Base-by-base conservation (phyloP, 2,329 filamentous ascomycete genomes). In the Pestalotiopsis fici region DNA sequence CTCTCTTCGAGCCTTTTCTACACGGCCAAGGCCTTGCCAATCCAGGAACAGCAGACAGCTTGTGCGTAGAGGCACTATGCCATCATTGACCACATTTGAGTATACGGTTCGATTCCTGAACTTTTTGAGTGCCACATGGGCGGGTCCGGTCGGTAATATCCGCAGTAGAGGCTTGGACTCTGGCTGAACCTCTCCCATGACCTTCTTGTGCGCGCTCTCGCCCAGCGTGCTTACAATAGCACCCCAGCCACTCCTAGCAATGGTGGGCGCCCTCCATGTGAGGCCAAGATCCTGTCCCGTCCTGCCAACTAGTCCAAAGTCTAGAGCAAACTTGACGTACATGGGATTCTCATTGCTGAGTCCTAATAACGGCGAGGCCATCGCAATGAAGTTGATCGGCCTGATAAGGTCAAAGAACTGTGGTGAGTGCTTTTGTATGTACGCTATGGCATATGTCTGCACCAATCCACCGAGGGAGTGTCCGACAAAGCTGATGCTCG, bases 31-130 rank as follows among this genome's bases (percentile, higher is more conserved):
- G 0, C 96, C 96, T 79, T 95, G 92, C 96, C 96, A 99, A 77
- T 99, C 96, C 1, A 99, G 83, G 75, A 99, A 99, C 5, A 99
- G 82, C n/a, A 99, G 83, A 78, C 95, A 99, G 70, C 95, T 98
- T 4, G 96, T 99, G 25, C 96, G 90, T 39, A 99, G 82, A 2
- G 96, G 96, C 4, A 99, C 96, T 72, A 99, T 98, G 3, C 95
- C 95, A 79, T 98, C 95, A 75, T 98, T 98, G 72, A 98, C 95
- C 13, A 98, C 95, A 74, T 98, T 98, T 2, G 95, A 97, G 78
- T 98, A 98, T 1, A 98, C 86, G 0, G 96, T 98, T 18, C 95
- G 87, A 77, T 97, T 97, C 25, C 93, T 86, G 78, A 98, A 98
- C 80, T 93, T 94, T 76, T 92, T 91, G 54, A 98, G 81, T 1